These are phyloP conservation scores for Arctostaphylos glauca DNA, from an alignment of 148 eudicot genomes.

Conservation along the genomic window DNA sequence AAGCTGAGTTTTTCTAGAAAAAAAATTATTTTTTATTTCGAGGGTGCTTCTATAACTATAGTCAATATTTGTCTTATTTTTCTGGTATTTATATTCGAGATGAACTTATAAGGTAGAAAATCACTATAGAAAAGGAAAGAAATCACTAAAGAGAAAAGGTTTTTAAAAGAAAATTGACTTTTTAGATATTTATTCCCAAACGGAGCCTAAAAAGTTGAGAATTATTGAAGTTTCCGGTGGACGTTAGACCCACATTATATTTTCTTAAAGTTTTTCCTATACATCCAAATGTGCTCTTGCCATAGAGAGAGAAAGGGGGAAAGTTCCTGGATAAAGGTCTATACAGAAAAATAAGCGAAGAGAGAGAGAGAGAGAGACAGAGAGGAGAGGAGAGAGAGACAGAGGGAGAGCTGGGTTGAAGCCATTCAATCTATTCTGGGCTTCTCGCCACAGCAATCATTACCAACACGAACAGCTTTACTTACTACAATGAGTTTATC, in stretches of 20 bases:
- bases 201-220: neutral
- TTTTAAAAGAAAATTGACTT: too few relatives aligned
- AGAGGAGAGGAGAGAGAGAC: neutral
- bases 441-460: neutral
- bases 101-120: too few relatives aligned
- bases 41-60: too few relatives aligned
- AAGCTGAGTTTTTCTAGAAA: too few relatives aligned
- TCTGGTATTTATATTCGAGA: too few relatives aligned
- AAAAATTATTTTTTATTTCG: too few relatives aligned
- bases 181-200: neutral
- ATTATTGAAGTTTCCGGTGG: conserved; percentile 9
- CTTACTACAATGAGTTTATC: conserved; percentile 8
- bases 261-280: neutral
- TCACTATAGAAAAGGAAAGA: too few relatives aligned
- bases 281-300: neutral
- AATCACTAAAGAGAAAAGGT: too few relatives aligned
- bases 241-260: conserved; percentile 18
- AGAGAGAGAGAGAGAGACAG: neutral
- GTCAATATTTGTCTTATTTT: too few relatives aligned
- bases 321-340: neutral
- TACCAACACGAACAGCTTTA: conserved; percentile 20
- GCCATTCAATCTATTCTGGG: too few relatives aligned
- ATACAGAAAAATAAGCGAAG: neutral
- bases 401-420: neutral
- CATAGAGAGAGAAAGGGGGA: neutral